Evolutionary conservation across 441 rosid genomes (phyloP), one percentile per base, ranked within the genome.

Genomic region (Erodium moschatum): DNA sequence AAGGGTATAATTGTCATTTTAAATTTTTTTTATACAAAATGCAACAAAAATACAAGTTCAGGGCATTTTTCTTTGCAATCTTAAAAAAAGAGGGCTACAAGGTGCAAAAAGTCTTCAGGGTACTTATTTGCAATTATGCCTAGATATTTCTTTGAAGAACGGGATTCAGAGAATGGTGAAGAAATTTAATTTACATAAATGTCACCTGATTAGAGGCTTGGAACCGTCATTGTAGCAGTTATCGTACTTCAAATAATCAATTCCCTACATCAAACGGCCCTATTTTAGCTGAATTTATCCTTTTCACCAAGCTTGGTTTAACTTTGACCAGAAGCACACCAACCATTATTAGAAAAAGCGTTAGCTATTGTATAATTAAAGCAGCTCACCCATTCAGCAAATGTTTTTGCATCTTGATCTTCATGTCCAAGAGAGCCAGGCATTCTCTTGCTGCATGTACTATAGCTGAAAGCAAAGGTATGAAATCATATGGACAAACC

Each of bases 171-270:
- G 61, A 54, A 54, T 54, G 61, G 35, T 21, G 15, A 20, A 61
- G 33, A 61, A 24, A 8, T 24, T 31, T 29, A 11, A 5, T 60
- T 46, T 21, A 73, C 38, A 44, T 66, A 35, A 44, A 42, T n/a
- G 18, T 24, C 60, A 76, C 84, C 78, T 81, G 19, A 11, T 27
- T 35, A 66, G 75, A 65, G 77, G 77, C 70, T 52, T 68, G 20
- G 77, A 68, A 60, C 77, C 79, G 38, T 71, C 79, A 27, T 72
- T 19, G 66, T 72, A 72, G 66, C 80, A 81, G 42, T 81, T 81
- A 65, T 78, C 84, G 64, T 81, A 81, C 74, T 81, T 81, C 72
- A 81, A 72, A 71, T 78, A 81, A 60, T 81, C 84, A 56, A 76
- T 35, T 11, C 73, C 82, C 82, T 76, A 16, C 46, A 70, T 62